These are phyloP conservation scores for Pythium chondricola DNA, from an alignment of 352 stramenopile species.

Conservation along the genomic window DNA sequence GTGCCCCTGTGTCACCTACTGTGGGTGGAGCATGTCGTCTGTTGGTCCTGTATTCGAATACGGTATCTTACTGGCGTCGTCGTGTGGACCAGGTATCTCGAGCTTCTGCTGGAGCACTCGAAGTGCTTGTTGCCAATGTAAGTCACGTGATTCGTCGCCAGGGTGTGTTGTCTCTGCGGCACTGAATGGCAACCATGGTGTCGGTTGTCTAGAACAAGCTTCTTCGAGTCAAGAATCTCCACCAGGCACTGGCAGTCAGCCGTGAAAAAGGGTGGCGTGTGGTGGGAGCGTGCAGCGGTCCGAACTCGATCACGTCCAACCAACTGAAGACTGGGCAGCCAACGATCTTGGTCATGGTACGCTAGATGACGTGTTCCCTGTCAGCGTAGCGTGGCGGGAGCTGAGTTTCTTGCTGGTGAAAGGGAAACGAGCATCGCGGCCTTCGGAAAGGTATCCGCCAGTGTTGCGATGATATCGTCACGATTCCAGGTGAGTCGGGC, in stretches of 20 bases:
- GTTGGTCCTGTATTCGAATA: not conserved
- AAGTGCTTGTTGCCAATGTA: conserved; percentile 75
- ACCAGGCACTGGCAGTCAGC: conserved; percentile 57
- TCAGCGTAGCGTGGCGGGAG: no score
- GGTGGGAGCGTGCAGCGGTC: conserved; percentile 61
- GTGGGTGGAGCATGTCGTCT: conserved; percentile 12
- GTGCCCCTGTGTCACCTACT: conserved; percentile 59
- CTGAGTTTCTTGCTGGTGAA: no score
- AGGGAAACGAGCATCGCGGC: conserved; percentile 78
- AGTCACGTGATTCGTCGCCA: conserved; percentile 1
- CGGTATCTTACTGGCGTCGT: no score
- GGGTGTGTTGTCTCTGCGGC: not conserved
- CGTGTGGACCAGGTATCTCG: conserved; percentile 38
- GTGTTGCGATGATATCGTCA: conserved; percentile 68
- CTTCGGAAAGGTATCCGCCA: conserved; percentile 67
- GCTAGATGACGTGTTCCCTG: not conserved
- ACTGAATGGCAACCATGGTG: no score
- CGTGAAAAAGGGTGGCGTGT: conserved; percentile 65
- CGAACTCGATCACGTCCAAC: conserved; percentile 60
- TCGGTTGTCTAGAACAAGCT: conserved; percentile 63
- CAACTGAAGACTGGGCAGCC: conserved; percentile 38
- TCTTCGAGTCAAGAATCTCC: conserved; percentile 60
- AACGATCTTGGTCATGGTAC: conserved; percentile 81
- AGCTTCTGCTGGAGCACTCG: conserved; percentile 64
- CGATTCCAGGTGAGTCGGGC: conserved; percentile 40